Base-by-base conservation (phyloP, 805 yeast genomes). In the Saturnispora serradocipensis region DNA sequence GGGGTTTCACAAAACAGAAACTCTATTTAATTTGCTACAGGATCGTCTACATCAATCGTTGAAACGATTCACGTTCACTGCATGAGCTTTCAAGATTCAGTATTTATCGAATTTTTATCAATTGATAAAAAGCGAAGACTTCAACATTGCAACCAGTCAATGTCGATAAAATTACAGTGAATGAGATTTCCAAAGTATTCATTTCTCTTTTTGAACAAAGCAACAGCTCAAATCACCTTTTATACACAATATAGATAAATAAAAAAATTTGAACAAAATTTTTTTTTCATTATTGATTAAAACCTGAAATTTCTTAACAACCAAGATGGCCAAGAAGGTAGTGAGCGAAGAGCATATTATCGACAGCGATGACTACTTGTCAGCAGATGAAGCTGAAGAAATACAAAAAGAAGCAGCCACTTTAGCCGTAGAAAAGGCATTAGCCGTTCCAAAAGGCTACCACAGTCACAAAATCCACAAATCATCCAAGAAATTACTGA, bases 401-500 rank as follows among this genome's bases (percentile, higher is more conserved):
- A 34, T 35, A 11, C 56, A 46, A 24, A 40, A 48, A 30, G 42
- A 47, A 9, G 56, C 50, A 5, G 54, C 50, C 3, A 51, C 50
- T 15, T 38, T 38, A n/a, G 43, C 47, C 10, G 9, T 49, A 22
- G 43, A 49, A 35, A 35, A 24, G 38, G 38, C 47, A 18, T 63
- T 60, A 42, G 56, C 56, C 39, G 56, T 65, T 13, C 71, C 71
- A 38, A 61, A 55, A 47, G 46, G 56, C 18, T 66, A 56, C 55
- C 58, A 53, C 18, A 53, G 57, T 43, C 54, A 60, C 11, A 43
- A 45, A 5, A 50, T 54, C 15, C 24, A 55, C 25, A 54, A 56
- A 30, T 16, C 30, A 24, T 43, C 63, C 8, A 54, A 57, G 35
- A 58, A 53, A 25, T 39, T 60, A 20, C 40, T 56, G 2, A 25